These are phyloP conservation scores for Plenodomus biglobosus DNA, from an alignment of 2,329 filamentous ascomycete species.

Conservation along the genomic window DNA sequence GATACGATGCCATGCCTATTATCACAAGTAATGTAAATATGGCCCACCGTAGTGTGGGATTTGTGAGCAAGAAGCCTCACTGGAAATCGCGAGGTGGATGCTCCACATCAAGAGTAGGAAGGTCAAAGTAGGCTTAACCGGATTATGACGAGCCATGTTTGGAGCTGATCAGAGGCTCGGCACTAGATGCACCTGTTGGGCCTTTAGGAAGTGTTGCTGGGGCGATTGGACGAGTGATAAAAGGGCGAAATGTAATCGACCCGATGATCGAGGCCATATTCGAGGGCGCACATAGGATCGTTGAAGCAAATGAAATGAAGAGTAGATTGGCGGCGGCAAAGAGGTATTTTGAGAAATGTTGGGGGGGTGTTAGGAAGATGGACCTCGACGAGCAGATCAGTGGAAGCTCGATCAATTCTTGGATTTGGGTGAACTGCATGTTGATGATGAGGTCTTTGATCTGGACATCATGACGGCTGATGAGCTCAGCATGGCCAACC, in stretches of 20 bases:
- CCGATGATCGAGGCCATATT: constrained; percentile 16
- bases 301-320: constrained; percentile 9
- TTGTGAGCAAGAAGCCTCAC: constrained; percentile 38
- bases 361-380: constrained; percentile 36
- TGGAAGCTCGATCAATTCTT: constrained; percentile 19
- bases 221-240: constrained; percentile 23
- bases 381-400: constrained; percentile 18
- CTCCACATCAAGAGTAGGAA: constrained; percentile 37
- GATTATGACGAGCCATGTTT: no score
- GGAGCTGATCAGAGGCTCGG: no score
- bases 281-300: constrained; percentile 22
- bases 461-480: background rate
- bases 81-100: constrained; percentile 38
- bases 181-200: no score
- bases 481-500: background rate
- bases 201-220: constrained; percentile 16
- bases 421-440: constrained; percentile 4
- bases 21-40: constrained; percentile 7
- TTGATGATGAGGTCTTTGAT: background rate
- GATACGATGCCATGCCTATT: background rate
- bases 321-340: constrained; percentile 27
- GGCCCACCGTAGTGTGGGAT: constrained; percentile 30
- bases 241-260: constrained; percentile 8
- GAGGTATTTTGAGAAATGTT: constrained; percentile 30
- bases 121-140: constrained; percentile 34